Evolutionary conservation across 2,329 filamentous ascomycete genomes (phyloP), one percentile per base, ranked within the genome.

Genomic region (Aspergillus costaricaensis): DNA sequence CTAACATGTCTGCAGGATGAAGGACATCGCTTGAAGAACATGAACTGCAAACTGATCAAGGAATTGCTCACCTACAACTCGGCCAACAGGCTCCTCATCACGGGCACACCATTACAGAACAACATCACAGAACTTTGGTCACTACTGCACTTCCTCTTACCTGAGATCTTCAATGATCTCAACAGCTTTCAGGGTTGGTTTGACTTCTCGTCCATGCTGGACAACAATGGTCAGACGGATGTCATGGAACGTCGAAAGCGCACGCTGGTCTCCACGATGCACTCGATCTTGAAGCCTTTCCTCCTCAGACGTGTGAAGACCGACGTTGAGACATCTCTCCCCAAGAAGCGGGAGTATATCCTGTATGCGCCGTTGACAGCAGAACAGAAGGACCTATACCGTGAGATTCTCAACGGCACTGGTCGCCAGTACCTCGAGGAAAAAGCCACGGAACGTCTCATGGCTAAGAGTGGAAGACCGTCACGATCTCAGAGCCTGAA

Each of bases 141-240:
- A 0, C 77, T 99, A 0, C 83, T 99, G 0, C 93, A 99, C 70
- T 99, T 99, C 69, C 81, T 99, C 0, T 84, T 98, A 51, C 95
- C 94, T 0, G 91, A 91, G 41, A 93, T 97, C 32, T 99, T 99
- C 68, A 92, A 93, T 49, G 91, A 96, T 68, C 88, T 96, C 75
- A 91, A 96, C 50, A 92, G 91, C 0, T 99, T 99, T 60, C 91
- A 97, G 71, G 88, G 88, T 1, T 98, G 94, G 93, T 99, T 99
- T 64, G 94, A 99, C 74, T 99, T 99, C 69, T 95, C 91, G 0
- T 93, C 92, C 7, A 82, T 99, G 1, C 87, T 96, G 58, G 91
- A 98, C 61, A 91, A 93, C 65, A 84, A 89, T 38, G 88, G 87
- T 0, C 90, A 92, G 1, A 87, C 91, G 53, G 86, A 93, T 48